Evolutionary conservation across 78 protist genomes (phyloP), one percentile per base, ranked within the genome.

Genomic region (Planoprotostelium fungivorum): DNA sequence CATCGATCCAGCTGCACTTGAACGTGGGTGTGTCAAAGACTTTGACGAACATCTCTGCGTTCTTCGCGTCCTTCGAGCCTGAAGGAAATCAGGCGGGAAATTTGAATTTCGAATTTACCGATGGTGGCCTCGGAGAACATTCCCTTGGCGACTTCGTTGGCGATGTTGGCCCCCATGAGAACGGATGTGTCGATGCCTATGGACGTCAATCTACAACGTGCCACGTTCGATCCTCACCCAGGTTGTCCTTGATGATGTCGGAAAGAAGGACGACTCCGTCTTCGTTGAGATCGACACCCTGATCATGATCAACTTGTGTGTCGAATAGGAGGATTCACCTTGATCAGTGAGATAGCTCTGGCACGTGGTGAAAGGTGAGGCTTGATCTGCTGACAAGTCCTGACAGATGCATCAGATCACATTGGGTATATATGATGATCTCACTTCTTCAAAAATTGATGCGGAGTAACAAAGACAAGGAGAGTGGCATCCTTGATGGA

Each of bases 91-190:
- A 1, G 29, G 36, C 28, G 91, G 84, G 31, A n/a, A n/a, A n/a
- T 36, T 29, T 16, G 36, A 0, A 1, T 10, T 1, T 0, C 28
- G 29, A 10, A 0, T 0, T 28, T 0, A 37, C 94, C 97, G 73
- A 95, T 34, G 1, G 97, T 95, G 35, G 95, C 85, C 94, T 95
- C 97, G 89, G 91, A 86, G 34, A 95, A 94, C 37, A 86, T 1
- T 28, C 36, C 97, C 38, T n/a, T 38, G 37, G 93, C 96, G 16
- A 95, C 91, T 90, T 95, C 97, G 84, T 63, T 29, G 0, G 97
- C 97, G 16, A 95, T 89, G 90, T 95, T 95, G 63, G 97, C 97
- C 63, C 97, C 97, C 92, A 89, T 89, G 84, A 95, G 88, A 31
- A 92, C 95, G 38, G 84, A 0, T 35, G 1, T 25, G 34, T 29